A percentile compares a stretch with the other conserved stretches of the same genome.
Evolutionary conservation across 768 basidiomycete species (phyloP).

Genomic region (Termitomyces sp.): DNA sequence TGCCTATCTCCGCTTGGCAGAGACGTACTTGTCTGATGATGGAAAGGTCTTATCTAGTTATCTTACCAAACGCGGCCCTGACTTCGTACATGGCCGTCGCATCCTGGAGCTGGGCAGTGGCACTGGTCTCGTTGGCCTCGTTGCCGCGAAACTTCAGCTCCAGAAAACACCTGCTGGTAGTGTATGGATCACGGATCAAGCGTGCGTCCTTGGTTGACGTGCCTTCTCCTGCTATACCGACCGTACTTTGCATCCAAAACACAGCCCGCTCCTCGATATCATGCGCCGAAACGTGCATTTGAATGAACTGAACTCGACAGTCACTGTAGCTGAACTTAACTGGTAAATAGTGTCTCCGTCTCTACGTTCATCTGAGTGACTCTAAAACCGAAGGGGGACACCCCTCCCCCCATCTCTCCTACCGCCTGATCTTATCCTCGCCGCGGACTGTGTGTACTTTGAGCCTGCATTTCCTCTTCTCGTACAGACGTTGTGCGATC

Average conservation of each 20-base stretch:
- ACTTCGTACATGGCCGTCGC: conserved; percentile 45
- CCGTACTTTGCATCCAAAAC: conserved; percentile 2
- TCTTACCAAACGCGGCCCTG: conserved; percentile 49
- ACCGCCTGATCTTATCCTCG: conserved; percentile 67
- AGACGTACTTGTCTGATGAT: conserved; percentile 6
- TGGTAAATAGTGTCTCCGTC: conserved; percentile 48
- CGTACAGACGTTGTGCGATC: conserved; percentile 68
- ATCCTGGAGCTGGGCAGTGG: conserved; percentile 87
- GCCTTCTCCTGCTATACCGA: neutral
- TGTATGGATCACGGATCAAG: conserved; percentile 89
- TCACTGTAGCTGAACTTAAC: conserved; percentile 68
- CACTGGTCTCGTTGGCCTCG: conserved; percentile 89
- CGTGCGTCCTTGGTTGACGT: conserved; percentile 45
- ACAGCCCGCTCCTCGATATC: conserved; percentile 69
- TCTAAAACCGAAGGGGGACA: conserved; percentile 51
- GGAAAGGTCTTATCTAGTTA: conserved; percentile 74
- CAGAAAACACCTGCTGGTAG: conserved; percentile 31
- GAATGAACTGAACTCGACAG: conserved; percentile 51
- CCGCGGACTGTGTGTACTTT: conserved; percentile 95
- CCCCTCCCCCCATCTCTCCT: conserved; percentile 42
- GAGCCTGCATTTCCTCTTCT: conserved; percentile 90
- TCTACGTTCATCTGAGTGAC: conserved; percentile 4
- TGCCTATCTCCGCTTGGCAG: conserved; percentile 11
- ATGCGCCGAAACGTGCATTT: conserved; percentile 71
- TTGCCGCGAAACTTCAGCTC: conserved; percentile 52